Percentiles rank a stretch among this genome's conserved stretches.
Evolutionary conservation across 306 rosid species (phyloP).

Genomic region (Vigna trinervia): DNA sequence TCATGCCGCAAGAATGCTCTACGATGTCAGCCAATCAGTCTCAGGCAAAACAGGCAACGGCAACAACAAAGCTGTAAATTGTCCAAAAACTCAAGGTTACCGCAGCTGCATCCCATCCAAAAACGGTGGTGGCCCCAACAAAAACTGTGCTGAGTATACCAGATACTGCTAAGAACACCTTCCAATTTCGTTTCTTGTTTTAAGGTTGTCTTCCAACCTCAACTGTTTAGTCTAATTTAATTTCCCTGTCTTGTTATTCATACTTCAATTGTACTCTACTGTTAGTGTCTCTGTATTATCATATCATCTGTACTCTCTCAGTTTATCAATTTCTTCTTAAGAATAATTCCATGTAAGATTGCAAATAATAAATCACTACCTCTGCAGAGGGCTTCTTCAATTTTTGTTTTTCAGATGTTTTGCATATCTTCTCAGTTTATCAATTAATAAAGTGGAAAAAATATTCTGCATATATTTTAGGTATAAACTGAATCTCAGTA

Average conservation of each 20-base stretch:
- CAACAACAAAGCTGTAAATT: constrained; percentile 34
- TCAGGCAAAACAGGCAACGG: constrained; percentile 18
- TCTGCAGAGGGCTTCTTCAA: background rate
- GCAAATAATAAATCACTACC: background rate
- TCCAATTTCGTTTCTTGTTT: background rate
- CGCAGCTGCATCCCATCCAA: constrained; percentile 36
- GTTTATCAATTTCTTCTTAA: background rate
- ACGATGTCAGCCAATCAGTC: background rate
- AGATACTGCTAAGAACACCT: constrained; percentile 29
- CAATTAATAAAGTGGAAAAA: background rate
- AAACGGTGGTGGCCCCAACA: constrained; percentile 27
- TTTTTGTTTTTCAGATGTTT: background rate
- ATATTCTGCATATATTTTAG: background rate
- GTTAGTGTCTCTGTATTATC: background rate
- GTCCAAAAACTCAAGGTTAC: background rate
- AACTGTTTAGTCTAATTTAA: background rate
- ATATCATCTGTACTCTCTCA: background rate
- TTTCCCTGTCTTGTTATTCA: constrained; percentile 1
- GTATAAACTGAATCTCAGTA: background rate
- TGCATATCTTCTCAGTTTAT: too few species aligned
- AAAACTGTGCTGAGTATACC: constrained; percentile 25
- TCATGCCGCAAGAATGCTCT: constrained; percentile 46
- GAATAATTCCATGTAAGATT: constrained; percentile 34
- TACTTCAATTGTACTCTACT: background rate
- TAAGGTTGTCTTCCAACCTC: background rate